These are phyloP conservation scores for Psidium friedrichsthalianum DNA, from an alignment of 345 rosid species.

Conservation along the genomic window DNA sequence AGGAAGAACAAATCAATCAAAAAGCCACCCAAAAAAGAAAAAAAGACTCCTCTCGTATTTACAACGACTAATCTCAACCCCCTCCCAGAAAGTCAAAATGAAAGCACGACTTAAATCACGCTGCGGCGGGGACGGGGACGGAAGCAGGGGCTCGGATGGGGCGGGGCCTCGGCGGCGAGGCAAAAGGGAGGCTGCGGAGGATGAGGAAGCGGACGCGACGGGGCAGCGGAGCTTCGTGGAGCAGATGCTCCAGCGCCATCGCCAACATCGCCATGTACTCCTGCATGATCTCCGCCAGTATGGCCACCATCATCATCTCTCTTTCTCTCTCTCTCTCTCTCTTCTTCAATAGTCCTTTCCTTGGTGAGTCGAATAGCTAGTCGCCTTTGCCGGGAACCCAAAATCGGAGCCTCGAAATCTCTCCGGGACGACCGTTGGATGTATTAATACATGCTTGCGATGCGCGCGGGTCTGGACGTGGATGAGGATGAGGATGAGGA, in stretches of 20 bases:
- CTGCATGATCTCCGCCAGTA: conserved; percentile 56
- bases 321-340: not conserved
- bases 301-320: conserved; percentile 50
- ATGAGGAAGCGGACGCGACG: conserved; percentile 62
- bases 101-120: not conserved
- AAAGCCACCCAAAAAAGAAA: not conserved
- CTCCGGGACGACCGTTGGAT: not conserved
- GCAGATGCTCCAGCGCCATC: conserved; percentile 47
- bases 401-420: not conserved
- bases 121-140: not conserved
- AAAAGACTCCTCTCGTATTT: not conserved
- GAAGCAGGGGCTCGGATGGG: not conserved
- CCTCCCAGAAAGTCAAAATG: not conserved
- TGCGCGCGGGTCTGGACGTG: too few relatives aligned
- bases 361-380: not conserved
- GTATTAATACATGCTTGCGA: not conserved
- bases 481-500: not conserved
- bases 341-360: not conserved
- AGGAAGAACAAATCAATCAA: not conserved
- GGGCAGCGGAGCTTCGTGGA: conserved; percentile 66
- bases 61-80: not conserved
- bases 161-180: conserved; percentile 5
- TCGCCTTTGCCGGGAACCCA: not conserved
- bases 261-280: conserved; percentile 70
- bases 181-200: conserved; percentile 52